Evolutionary conservation across 176 grass and related monocot genomes (phyloP), one percentile per base, ranked within the genome.

Genomic region (Eleusine indica): DNA sequence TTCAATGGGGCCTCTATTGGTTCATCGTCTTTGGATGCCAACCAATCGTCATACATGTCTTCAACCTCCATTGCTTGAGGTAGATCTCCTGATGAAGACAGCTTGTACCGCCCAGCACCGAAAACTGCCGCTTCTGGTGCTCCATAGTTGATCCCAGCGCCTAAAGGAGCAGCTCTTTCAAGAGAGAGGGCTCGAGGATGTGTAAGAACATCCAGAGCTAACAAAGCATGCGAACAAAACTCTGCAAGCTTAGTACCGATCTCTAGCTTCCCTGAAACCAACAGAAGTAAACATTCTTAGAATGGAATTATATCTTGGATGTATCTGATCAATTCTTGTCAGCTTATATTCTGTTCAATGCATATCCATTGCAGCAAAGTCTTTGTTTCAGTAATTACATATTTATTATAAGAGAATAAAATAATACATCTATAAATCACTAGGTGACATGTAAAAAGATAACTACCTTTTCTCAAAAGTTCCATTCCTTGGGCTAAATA

Each of bases 181-280:
- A 95, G 71, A 40, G 91, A 82, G 35, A 94, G 89, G 46, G 91
- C 87, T 51, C 89, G 91, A 67, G 96, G 93, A 78, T 98, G 96
- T 1, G 82, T 88, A 70, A 98, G 96, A 71, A 94, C 92, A 88
- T 98, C 92, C 87, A 98, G 88, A 19, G 91, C 74, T 47, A 95
- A 46, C 60, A 95, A 80, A 82, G 89, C 91, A 87, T 38, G 71
- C 16, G 74, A 88, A 86, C 89, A 98, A 78, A 93, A 93, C 40
- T 78, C 78, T 86, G 88, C 82, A 32, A 95, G 68, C 80, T 79
- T 66, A 42, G 91, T 91, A 79, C 87, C 92, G 44, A 82, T 74
- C 82, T 91, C 87, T 81, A 95, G 28, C 86, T 95, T 98, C 76
- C 95, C 95, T 98, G 95, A 60, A 2, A 86, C 3, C 37, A 92